Evolutionary conservation across 2,329 filamentous ascomycete species (phyloP), one percentile per base, ranked within the genome.

Genomic region (Trichoderma polysporum): DNA sequence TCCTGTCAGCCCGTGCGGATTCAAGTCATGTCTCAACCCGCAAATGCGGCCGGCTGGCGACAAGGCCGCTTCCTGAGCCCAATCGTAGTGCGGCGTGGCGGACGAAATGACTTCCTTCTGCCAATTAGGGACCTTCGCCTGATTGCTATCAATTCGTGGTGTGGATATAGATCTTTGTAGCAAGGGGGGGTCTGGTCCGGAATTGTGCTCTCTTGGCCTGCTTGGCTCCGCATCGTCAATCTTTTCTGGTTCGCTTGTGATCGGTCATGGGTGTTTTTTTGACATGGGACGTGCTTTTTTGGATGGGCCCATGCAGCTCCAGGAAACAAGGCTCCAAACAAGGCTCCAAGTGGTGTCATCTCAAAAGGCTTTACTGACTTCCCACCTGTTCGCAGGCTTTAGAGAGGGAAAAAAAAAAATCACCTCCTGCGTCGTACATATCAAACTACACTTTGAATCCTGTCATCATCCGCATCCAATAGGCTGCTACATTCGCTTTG

Each of bases 51-150:
- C 57, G 47, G 56, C 57, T 45, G 57, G 50, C 37, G 33, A 45
- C 53, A 53, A 54, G 52, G 45, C 22, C 35, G 39, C 33, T 49
- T 56, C 31, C 41, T 61, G 50, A 68, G 74, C 74, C 74, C 74
- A 76, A 76, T 71, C 70, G 70, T 71, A 70, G 68, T 70, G 73
- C 73, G 71, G 75, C 73, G 73, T 75, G 73, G 74, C 74, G 71
- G 66, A 66, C 66, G 66, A 70, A 70, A 66, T 68, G 69, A 50
- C 65, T 69, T 69, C 25, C 70, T 67, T 72, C 69, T 71, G 73
- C 74, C 74, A 76, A 76, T 76, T 73, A 71, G 68, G n/a, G n/a
- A 64, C 69, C 69, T 70, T 69, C 68, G 73, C 74, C 74, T 73
- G 71, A 74, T 69, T 65, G 68, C 69, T 68, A 68, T 52, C 56